Conservation (phyloP, 2,329 filamentous ascomycete genomes). For the Fusarium anthophilum region DNA sequence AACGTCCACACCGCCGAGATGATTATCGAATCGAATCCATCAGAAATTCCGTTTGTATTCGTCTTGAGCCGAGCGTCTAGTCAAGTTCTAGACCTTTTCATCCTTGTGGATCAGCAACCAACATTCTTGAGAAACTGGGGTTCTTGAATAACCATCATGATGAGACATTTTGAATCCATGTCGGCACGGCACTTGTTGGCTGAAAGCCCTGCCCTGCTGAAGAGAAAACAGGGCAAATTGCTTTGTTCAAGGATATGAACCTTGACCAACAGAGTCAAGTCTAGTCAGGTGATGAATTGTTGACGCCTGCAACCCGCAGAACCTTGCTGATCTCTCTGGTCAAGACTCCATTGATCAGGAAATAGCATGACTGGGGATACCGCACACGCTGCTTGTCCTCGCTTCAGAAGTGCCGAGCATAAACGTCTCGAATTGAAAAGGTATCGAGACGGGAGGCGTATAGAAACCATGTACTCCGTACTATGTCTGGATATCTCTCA, state of each 20-base stretch:
- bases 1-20: conserved; percentile 15
- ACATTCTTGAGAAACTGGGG: conserved; percentile 25
- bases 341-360: background rate
- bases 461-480: background rate
- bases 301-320: conserved; percentile 38
- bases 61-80: conserved; percentile 3
- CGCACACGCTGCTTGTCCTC: conserved; percentile 1
- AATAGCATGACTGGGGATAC: background rate
- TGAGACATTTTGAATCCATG: conserved; percentile 24
- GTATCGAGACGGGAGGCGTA: conserved; percentile 26
- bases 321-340: conserved; percentile 14
- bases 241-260: background rate
- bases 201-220: background rate
- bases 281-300: conserved; percentile 40
- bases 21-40: background rate
- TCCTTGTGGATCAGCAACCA: conserved; percentile 17
- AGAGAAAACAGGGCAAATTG: background rate
- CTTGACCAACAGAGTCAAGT: conserved; percentile 31
- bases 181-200: conserved; percentile 27
- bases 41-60: background rate
- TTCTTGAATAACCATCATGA: background rate
- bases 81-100: conserved; percentile 22
- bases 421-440: conserved; percentile 6
- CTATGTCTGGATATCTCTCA: conserved; percentile 4
- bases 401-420: conserved; percentile 26